Percentiles rank a stretch among this genome's conserved stretches.
phyloP scores from a whole-genome alignment of 2,329 filamentous ascomycete genomes.

The Fusarium abutilonis region DNA sequence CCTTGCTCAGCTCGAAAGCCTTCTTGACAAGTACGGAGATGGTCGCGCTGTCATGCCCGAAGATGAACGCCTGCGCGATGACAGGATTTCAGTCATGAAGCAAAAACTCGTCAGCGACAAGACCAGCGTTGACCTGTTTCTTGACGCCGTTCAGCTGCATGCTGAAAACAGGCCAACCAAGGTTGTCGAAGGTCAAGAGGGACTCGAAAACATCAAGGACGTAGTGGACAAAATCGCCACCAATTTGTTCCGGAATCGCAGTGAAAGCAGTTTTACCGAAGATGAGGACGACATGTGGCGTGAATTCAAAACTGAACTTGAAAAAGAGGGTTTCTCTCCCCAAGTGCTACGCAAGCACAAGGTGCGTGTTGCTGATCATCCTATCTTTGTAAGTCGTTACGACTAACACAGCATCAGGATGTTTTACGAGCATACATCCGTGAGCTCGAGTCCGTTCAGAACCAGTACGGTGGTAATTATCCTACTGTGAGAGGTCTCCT shows the following conservation, averaged over 20 bases:
- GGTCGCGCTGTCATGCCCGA: constrained; percentile 37
- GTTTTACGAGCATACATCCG: constrained; percentile 69
- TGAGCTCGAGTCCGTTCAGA: constrained; percentile 63
- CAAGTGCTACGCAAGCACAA: constrained; percentile 66
- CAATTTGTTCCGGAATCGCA: constrained; percentile 58
- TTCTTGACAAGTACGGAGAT: constrained; percentile 60
- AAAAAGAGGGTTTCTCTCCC: constrained; percentile 66
- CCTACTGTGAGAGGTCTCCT: constrained; percentile 65
- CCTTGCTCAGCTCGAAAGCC: constrained; percentile 63
- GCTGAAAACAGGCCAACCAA: constrained; percentile 52
- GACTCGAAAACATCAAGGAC: constrained; percentile 66
- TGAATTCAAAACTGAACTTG: constrained; percentile 66
- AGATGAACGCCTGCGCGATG: constrained; percentile 50
- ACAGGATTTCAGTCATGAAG: constrained; percentile 55
- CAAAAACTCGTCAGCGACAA: constrained; percentile 63
- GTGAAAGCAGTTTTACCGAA: constrained; percentile 52
- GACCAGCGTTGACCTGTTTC: constrained; percentile 63
- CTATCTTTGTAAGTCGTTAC: constrained; percentile 16
- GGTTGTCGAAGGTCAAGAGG: constrained; percentile 50
- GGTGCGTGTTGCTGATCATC: constrained; percentile 52
- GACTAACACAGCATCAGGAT: constrained; percentile 55
- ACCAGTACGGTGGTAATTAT: constrained; percentile 55
- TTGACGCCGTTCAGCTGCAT: constrained; percentile 66
- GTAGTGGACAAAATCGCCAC: constrained; percentile 68
- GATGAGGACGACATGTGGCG: constrained; percentile 66